These are phyloP conservation scores for Bipolaris victoriae DNA, from an alignment of 2,329 filamentous ascomycete species.

Conservation along the genomic window DNA sequence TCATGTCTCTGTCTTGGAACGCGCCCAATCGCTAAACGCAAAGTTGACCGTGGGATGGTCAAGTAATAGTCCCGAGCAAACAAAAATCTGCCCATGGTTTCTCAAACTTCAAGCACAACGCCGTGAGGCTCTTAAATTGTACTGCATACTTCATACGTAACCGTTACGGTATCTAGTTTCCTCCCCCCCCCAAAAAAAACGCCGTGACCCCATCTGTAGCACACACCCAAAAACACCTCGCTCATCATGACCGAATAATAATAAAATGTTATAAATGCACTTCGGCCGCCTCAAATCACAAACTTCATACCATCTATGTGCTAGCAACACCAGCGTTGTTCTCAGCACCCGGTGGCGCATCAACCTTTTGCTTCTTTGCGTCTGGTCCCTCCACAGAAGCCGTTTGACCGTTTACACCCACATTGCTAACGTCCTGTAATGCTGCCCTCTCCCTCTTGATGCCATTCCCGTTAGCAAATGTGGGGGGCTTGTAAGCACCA, in stretches of 20 bases:
- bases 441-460: constrained; percentile 44
- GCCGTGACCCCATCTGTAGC: background rate
- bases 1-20: background rate
- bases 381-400: constrained; percentile 40
- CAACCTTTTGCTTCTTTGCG: constrained; percentile 51
- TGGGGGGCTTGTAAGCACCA: constrained; percentile 55
- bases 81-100: background rate
- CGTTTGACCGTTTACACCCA: constrained; percentile 31
- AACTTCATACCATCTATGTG: background rate
- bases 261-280: background rate
- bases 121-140: background rate
- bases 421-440: constrained; percentile 56
- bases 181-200: background rate
- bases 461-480: constrained; percentile 30
- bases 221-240: background rate
- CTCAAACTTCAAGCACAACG: background rate
- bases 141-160: background rate
- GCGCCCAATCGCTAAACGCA: background rate
- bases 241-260: background rate
- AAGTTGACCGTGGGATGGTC: background rate
- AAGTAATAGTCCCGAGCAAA: no score
- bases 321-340: constrained; percentile 26
- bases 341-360: constrained; percentile 30
- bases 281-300: background rate
- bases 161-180: background rate